These are phyloP conservation scores for Amphicarpaea edgeworthii DNA, from an alignment of 306 rosid species.

Conservation along the genomic window DNA sequence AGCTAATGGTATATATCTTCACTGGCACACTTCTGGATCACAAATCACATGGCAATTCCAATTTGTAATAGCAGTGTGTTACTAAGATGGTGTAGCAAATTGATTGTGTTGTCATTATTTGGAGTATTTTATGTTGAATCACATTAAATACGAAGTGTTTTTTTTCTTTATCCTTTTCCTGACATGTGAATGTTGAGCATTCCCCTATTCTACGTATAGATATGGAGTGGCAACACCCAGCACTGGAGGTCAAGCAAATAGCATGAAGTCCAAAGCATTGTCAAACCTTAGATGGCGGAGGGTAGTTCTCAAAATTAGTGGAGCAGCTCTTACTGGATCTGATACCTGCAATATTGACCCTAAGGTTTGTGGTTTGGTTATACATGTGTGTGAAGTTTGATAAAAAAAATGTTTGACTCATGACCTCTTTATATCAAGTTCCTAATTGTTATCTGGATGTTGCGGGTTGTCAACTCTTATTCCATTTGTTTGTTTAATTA, in stretches of 20 bases:
- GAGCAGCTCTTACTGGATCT: slow-evolving; percentile 89
- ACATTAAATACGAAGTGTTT: slow-evolving; percentile 23
- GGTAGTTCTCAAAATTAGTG: slow-evolving; percentile 94
- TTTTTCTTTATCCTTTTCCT: slow-evolving; percentile 8
- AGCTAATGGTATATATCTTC: slow-evolving; percentile 26
- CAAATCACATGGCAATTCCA: slow-evolving; percentile 1
- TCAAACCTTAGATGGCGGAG: slow-evolving; percentile 82
- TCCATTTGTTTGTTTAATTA: slow-evolving; percentile 40
- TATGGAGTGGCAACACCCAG: slow-evolving; percentile 60
- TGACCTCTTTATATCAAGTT: slow-evolving; percentile 27
- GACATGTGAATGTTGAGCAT: slow-evolving; percentile 28
- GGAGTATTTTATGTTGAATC: slow-evolving; percentile 21
- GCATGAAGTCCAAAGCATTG: slow-evolving; percentile 69
- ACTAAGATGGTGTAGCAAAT: slow-evolving; percentile 28
- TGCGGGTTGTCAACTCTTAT: slow-evolving; percentile 25
- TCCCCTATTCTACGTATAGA: slow-evolving; percentile 52
- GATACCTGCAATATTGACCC: slow-evolving; percentile 85
- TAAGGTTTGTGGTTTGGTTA: slow-evolving; percentile 61
- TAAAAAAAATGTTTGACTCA: slow-evolving; percentile 4
- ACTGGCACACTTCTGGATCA: slow-evolving; percentile 2
- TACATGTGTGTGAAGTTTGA: not conserved
- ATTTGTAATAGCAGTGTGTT: not conserved
- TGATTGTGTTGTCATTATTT: not conserved
- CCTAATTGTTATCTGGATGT: slow-evolving; percentile 31
- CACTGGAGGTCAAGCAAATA: slow-evolving; percentile 67